Conservation (phyloP, 129 eudicot species). For the Artemisia tridentata region DNA sequence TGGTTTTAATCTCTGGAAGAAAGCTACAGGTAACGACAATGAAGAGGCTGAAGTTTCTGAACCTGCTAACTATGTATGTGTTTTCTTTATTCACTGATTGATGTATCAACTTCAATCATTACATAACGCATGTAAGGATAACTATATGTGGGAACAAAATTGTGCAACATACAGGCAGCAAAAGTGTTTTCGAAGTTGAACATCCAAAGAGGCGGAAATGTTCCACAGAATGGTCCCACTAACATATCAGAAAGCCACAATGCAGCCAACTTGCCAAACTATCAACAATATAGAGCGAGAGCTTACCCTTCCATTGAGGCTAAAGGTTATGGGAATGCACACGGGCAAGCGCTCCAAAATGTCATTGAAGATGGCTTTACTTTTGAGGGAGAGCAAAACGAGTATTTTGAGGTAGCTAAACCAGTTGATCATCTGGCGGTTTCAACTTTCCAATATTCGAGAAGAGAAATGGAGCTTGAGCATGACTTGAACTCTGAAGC, state of each 20-base stretch:
- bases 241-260: constrained; percentile 21
- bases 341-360: constrained; percentile 24
- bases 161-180: constrained; percentile 48
- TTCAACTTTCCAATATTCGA: constrained; percentile 24
- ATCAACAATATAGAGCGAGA: constrained; percentile 17
- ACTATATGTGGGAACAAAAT: not conserved
- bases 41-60: constrained; percentile 49
- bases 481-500: constrained; percentile 32
- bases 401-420: constrained; percentile 33
- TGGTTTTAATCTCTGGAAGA: constrained; percentile 43
- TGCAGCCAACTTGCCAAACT: constrained; percentile 18
- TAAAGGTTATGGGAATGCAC: constrained; percentile 15
- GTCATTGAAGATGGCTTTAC: constrained; percentile 29
- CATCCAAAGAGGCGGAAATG: constrained; percentile 37
- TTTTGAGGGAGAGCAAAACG: constrained; percentile 28
- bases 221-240: constrained; percentile 27
- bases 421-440: constrained; percentile 19
- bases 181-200: constrained; percentile 54
- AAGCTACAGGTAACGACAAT: constrained; percentile 32
- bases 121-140: not conserved
- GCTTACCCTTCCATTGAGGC: constrained; percentile 6
- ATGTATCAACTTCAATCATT: not conserved
- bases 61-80: constrained; percentile 55
- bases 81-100: not conserved
- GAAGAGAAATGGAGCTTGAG: constrained; percentile 42